phyloP scores from a whole-genome alignment of 768 basidiomycete genomes.

The Mycena belliarum region DNA sequence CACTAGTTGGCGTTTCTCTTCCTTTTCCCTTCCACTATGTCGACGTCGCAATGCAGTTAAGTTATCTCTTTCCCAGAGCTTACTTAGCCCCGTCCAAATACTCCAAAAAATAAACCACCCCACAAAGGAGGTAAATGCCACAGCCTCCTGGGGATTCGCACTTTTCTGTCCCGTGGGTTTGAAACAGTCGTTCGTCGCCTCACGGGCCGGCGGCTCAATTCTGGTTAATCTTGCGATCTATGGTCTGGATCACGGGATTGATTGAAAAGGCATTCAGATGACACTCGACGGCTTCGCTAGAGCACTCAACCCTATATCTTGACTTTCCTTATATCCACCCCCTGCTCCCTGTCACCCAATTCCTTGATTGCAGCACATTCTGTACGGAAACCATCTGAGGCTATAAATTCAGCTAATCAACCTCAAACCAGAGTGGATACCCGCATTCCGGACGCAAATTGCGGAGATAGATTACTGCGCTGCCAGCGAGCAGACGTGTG shows the following conservation, averaged over 20 bases:
- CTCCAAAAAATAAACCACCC: not conserved
- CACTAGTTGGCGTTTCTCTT: no score
- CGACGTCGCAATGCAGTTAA: no score
- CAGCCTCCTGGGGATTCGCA: not conserved
- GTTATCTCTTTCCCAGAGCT: no score
- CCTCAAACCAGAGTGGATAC: no score
- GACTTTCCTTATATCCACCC: no score
- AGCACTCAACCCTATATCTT: no score
- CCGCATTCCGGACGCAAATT: no score
- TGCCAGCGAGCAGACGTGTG: conserved; percentile 3
- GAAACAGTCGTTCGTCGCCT: not conserved
- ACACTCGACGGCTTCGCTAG: not conserved
- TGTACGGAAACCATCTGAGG: no score
- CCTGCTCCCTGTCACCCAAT: no score
- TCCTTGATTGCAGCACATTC: no score
- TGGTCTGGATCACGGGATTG: not conserved
- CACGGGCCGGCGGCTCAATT: not conserved
- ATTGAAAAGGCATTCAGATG: not conserved
- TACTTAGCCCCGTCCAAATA: not conserved
- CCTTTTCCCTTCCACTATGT: no score
- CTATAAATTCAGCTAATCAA: no score
- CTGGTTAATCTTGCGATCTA: not conserved
- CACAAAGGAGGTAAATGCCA: not conserved
- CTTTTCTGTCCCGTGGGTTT: not conserved
- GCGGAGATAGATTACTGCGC: not conserved